These are phyloP conservation scores for Camelina sativa DNA, from an alignment of 345 rosid species.

Conservation along the genomic window DNA sequence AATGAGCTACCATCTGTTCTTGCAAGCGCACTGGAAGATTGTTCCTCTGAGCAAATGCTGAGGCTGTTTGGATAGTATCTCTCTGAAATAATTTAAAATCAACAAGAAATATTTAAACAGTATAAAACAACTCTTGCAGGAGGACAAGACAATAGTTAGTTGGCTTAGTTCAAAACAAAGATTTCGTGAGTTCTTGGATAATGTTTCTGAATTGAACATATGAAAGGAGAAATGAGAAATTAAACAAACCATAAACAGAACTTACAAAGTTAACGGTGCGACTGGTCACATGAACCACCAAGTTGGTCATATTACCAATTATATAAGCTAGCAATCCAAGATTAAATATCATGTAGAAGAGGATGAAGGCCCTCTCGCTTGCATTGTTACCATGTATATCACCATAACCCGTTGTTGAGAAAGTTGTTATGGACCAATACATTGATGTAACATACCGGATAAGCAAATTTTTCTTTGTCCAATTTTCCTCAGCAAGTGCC, in stretches of 20 bases:
- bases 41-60: conserved; percentile 80
- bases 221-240: conserved; percentile 7
- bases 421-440: conserved; percentile 88
- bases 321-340: conserved; percentile 78
- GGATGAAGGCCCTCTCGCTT: conserved; percentile 65
- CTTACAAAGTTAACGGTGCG: conserved; percentile 45
- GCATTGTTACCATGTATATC: conserved; percentile 76
- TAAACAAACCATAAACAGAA: conserved; percentile 19
- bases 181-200: neutral
- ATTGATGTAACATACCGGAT: conserved; percentile 62
- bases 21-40: conserved; percentile 74
- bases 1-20: conserved; percentile 95
- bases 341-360: conserved; percentile 69
- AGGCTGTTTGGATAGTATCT: conserved; percentile 78
- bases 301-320: conserved; percentile 89
- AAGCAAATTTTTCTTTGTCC: conserved; percentile 32
- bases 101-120: neutral
- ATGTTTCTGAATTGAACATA: neutral
- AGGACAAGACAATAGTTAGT: conserved; percentile 28
- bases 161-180: neutral
- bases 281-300: conserved; percentile 79
- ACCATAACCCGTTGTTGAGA: conserved; percentile 90
- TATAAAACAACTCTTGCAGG: neutral
- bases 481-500: conserved; percentile 56
- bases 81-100: conserved; percentile 55